Percentiles rank a stretch among this genome's conserved stretches.
These are phyloP conservation scores for Mangifera indica DNA, from an alignment of 345 rosid genomes.

Conservation along the genomic window DNA sequence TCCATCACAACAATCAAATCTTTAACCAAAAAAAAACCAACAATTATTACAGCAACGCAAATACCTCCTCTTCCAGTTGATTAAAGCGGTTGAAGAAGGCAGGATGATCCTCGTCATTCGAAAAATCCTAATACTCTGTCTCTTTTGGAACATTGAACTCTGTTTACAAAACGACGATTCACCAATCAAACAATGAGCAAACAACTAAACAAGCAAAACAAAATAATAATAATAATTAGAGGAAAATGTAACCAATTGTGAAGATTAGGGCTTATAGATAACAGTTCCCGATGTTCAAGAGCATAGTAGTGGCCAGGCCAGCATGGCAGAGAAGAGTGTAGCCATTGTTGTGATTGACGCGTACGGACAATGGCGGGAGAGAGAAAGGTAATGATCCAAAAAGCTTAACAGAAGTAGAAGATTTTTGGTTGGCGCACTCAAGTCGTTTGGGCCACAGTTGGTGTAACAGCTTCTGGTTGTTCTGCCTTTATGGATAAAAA, in stretches of 20 bases:
- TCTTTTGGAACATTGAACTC: slow-evolving; percentile 29
- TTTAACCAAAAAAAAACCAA: background rate
- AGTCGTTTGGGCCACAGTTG: background rate
- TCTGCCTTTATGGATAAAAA: no score
- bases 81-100: slow-evolving; percentile 14
- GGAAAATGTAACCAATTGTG: background rate
- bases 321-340: slow-evolving; percentile 19
- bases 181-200: background rate
- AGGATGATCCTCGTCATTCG: slow-evolving; percentile 19
- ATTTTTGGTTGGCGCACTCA: background rate
- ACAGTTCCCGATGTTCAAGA: slow-evolving; percentile 16
- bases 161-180: slow-evolving; percentile 8
- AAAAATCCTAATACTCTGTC: slow-evolving; percentile 27
- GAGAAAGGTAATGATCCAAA: slow-evolving; percentile 20
- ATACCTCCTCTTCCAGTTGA: slow-evolving; percentile 37
- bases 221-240: background rate
- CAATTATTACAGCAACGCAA: background rate
- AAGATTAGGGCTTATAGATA: slow-evolving; percentile 17
- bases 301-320: background rate
- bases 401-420: background rate
- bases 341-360: slow-evolving; percentile 22
- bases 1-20: slow-evolving; percentile 13
- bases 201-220: background rate
- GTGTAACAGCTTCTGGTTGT: no score
- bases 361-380: slow-evolving; percentile 21